phyloP scores from a whole-genome alignment of 192 early-diverging fungal genomes.

The Backusella luteola region DNA sequence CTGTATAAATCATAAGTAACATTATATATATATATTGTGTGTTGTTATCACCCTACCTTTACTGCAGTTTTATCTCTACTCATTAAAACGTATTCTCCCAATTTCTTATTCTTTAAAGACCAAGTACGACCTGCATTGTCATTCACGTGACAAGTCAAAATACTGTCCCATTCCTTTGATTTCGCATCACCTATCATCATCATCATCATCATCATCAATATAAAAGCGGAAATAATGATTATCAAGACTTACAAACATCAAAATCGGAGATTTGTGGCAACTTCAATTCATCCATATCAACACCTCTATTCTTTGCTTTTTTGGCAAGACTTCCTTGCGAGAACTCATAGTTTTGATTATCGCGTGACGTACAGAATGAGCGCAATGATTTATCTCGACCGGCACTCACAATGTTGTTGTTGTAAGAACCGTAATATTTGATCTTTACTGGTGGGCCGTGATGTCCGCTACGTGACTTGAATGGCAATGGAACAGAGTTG shows the following conservation, averaged over 20 bases:
- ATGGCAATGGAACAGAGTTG: slow-evolving; percentile 76
- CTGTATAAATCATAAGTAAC: background rate
- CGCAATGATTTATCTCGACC: slow-evolving; percentile 85
- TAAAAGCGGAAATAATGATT: too few relatives aligned
- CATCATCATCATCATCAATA: background rate
- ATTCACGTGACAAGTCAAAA: slow-evolving; percentile 85
- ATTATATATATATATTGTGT: background rate
- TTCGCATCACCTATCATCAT: slow-evolving; percentile 44
- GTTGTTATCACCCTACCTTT: background rate
- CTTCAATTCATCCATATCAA: slow-evolving; percentile 65
- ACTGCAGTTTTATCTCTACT: slow-evolving; percentile 54
- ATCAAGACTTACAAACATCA: slow-evolving; percentile 50
- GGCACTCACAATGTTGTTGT: slow-evolving; percentile 66
- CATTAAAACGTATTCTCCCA: slow-evolving; percentile 69
- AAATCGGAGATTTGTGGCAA: slow-evolving; percentile 77
- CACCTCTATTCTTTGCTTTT: slow-evolving; percentile 60
- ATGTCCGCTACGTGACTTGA: slow-evolving; percentile 88
- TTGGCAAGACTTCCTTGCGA: slow-evolving; percentile 77
- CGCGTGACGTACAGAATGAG: slow-evolving; percentile 80
- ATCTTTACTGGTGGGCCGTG: slow-evolving; percentile 79
- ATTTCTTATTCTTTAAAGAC: slow-evolving; percentile 72
- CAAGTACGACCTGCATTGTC: slow-evolving; percentile 73
- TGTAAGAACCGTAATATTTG: slow-evolving; percentile 71
- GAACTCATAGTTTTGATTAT: slow-evolving; percentile 81
- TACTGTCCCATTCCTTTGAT: slow-evolving; percentile 88